Conservation (phyloP, 2,329 filamentous ascomycete species). For the Fusarium continuum region DNA sequence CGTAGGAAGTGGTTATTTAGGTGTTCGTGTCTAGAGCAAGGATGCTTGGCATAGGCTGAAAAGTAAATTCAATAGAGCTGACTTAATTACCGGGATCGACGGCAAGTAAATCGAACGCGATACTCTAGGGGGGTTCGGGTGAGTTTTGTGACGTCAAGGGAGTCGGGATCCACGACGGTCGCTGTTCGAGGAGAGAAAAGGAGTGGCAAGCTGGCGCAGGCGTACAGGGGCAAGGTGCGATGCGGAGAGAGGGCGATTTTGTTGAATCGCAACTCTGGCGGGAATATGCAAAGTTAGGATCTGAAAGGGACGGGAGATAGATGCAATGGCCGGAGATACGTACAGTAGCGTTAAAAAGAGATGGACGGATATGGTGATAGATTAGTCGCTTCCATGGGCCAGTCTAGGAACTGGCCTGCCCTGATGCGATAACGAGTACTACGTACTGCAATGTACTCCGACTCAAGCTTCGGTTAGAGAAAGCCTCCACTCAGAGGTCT, state of each 20-base stretch:
- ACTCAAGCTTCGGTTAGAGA: slow-evolving; percentile 3
- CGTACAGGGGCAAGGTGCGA: slow-evolving; percentile 15
- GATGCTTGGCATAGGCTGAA: slow-evolving; percentile 14
- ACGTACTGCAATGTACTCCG: too few relatives aligned
- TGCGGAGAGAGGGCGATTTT: slow-evolving; percentile 8
- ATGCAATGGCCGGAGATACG: slow-evolving; percentile 14
- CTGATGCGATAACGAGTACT: slow-evolving; percentile 33
- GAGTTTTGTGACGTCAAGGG: slow-evolving; percentile 43
- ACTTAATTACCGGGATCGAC: slow-evolving; percentile 35
- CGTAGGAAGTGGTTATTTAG: slow-evolving; percentile 1
- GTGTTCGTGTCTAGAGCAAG: neutral
- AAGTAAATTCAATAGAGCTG: slow-evolving; percentile 23
- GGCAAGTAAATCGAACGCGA: slow-evolving; percentile 36
- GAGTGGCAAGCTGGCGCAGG: slow-evolving; percentile 22
- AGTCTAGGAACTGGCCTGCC: slow-evolving; percentile 4
- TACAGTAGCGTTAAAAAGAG: slow-evolving; percentile 23
- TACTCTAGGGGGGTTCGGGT: slow-evolving; percentile 28
- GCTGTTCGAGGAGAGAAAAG: slow-evolving; percentile 9
- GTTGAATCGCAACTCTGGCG: slow-evolving; percentile 10
- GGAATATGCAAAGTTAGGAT: slow-evolving; percentile 18
- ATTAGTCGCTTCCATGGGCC: slow-evolving; percentile 17
- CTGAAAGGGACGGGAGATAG: neutral
- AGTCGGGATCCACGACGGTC: slow-evolving; percentile 24
- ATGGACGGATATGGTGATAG: slow-evolving; percentile 16
- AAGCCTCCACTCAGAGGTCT: slow-evolving; percentile 26